Evolutionary conservation across 164 flowering plant species (phyloP).

Genomic region (Liriodendron chinense): DNA sequence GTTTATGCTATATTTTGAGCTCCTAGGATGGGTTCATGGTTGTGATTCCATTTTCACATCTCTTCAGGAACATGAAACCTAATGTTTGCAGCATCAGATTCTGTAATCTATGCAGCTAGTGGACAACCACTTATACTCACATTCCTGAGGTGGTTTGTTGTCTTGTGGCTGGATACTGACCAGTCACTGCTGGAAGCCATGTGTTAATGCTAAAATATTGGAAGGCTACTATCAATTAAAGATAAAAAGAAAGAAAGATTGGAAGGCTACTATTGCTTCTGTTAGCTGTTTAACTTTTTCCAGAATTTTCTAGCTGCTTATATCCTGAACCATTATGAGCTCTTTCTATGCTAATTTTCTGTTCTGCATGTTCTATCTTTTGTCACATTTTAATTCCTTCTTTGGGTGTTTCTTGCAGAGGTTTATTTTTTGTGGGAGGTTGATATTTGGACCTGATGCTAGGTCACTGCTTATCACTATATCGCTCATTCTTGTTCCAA

Average conservation of each 20-base stretch:
- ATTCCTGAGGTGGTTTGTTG: too few species aligned
- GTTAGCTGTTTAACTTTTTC: neutral
- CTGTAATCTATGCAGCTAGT: too few species aligned
- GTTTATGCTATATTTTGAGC: too few species aligned
- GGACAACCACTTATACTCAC: too few species aligned
- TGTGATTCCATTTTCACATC: too few species aligned
- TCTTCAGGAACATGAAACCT: too few species aligned
- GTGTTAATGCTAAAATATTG: neutral
- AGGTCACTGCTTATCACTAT: constrained; percentile 68
- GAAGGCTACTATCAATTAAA: neutral
- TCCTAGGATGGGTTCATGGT: too few species aligned
- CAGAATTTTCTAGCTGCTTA: neutral
- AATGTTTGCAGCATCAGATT: too few species aligned
- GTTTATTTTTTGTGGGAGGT: constrained; percentile 75
- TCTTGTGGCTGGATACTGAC: neutral
- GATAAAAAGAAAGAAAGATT: too few species aligned
- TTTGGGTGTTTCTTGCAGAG: constrained; percentile 49
- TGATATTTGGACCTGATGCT: constrained; percentile 96
- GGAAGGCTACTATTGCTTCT: neutral
- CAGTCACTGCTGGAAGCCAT: neutral
- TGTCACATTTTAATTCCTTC: neutral
- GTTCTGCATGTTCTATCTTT: neutral
- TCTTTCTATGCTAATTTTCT: neutral
- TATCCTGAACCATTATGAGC: neutral
- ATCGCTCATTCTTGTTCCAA: constrained; percentile 68